Evolutionary conservation across 1,139 yeast species (phyloP).

Genomic region (Kodamaea sp.): DNA sequence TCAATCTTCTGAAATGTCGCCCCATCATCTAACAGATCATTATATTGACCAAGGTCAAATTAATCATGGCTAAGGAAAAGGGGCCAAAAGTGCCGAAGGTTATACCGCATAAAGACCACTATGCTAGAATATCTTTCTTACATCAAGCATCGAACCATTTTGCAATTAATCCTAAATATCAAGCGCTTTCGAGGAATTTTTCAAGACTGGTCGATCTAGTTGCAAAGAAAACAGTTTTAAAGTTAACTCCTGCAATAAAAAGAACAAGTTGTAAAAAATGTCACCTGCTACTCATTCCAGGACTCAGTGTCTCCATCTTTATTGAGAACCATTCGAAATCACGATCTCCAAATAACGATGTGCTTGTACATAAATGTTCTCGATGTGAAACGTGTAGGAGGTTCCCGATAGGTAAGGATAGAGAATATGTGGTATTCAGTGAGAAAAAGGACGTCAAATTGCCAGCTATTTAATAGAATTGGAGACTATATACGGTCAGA

Average conservation of each 20-base stretch:
- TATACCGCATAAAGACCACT: constrained; percentile 56
- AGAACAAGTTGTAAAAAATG: constrained; percentile 62
- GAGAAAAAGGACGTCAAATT: constrained; percentile 23
- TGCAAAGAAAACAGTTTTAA: constrained; percentile 59
- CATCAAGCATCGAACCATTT: constrained; percentile 47
- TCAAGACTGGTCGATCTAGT: constrained; percentile 46
- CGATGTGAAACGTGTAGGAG: constrained; percentile 25
- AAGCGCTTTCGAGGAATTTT: constrained; percentile 47
- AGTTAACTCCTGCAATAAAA: constrained; percentile 59
- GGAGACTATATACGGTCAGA: no score
- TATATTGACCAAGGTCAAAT: not conserved
- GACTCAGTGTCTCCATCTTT: constrained; percentile 34
- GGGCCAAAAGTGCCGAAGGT: constrained; percentile 16
- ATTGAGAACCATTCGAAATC: constrained; percentile 27
- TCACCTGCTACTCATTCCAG: constrained; percentile 45
- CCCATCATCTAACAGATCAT: constrained; percentile 2
- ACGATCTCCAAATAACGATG: constrained; percentile 28
- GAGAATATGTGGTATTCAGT: constrained; percentile 27
- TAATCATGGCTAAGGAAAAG: constrained; percentile 12
- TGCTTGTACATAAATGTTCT: constrained; percentile 28
- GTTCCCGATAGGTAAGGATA: constrained; percentile 34
- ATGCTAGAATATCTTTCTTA: constrained; percentile 53
- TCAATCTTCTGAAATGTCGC: not conserved
- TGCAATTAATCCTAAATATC: constrained; percentile 19
- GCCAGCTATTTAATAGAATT: constrained; percentile 8